These are phyloP conservation scores for Sapria himalayana DNA, from an alignment of 345 rosid species.

Conservation along the genomic window DNA sequence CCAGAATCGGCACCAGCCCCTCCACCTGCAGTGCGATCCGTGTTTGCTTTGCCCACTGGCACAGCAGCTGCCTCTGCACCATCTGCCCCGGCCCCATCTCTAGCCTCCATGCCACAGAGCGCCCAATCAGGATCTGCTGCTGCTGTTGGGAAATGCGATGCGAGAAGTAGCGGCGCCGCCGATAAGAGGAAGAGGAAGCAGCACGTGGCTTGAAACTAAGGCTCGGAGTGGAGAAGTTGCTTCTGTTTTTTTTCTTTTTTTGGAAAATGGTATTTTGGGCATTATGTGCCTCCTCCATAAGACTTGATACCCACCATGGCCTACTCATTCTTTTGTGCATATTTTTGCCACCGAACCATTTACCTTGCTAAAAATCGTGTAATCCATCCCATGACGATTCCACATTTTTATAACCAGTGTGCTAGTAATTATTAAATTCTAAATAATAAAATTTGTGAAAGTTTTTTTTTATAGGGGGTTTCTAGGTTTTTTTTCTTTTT, in stretches of 20 bases:
- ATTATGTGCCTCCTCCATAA: background rate
- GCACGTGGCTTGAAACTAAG: too few relatives aligned
- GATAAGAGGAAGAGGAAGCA: constrained; percentile 87
- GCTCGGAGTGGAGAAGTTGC: too few relatives aligned
- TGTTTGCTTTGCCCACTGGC: constrained; percentile 23
- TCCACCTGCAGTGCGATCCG: constrained; percentile 19
- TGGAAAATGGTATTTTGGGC: background rate
- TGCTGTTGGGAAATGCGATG: constrained; percentile 44
- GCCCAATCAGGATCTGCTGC: constrained; percentile 33
- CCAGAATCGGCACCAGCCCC: constrained; percentile 58
- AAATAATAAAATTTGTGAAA: too few relatives aligned
- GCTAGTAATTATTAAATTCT: too few relatives aligned
- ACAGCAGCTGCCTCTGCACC: constrained; percentile 31
- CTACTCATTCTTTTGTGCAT: too few relatives aligned
- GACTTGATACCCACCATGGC: too few relatives aligned
- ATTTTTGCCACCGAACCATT: too few relatives aligned
- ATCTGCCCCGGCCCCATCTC: constrained; percentile 42
- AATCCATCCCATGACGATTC: too few relatives aligned
- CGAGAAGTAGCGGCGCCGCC: constrained; percentile 34
- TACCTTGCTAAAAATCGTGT: too few relatives aligned
- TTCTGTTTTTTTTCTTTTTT: background rate
- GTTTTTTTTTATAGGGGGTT: too few relatives aligned
- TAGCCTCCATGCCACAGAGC: constrained; percentile 74
- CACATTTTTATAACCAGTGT: too few relatives aligned
- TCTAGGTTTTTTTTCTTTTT: too few relatives aligned